Base-by-base conservation (phyloP, 1,284 basidiomycete genomes). In the Neonothopanus nambi region DNA sequence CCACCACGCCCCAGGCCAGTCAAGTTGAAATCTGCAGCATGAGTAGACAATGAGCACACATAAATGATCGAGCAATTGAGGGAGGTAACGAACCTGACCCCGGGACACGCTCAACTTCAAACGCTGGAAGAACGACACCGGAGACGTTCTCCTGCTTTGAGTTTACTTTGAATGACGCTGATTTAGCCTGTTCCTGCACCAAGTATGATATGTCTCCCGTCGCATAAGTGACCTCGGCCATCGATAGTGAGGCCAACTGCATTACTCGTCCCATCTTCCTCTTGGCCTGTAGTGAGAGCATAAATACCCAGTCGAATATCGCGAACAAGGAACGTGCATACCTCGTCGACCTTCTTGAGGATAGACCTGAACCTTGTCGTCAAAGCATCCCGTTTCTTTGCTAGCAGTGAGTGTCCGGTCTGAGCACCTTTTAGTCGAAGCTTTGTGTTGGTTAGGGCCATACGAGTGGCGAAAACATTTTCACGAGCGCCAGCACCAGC, bases 211-310 rank as follows among this genome's bases (percentile, higher is more conserved):
- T 98, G 67, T 99, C 96, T 58, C 95, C 95, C 5, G 96, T 97
- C 33, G 95, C 87, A 73, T 99, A 99, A 24, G 93, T 95, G 57
- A 99, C 97, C 71, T 99, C 97, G 1, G 97, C 97, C 71, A 99
- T 88, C 39, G 93, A 96, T 80, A 99, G 98, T 42, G 95, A 97
- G 15, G 97, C 97, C 48, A 97, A 80, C 70, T 99, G 97, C 87
- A 99, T 97, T 26, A 99, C 95, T 59, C 90, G 81, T 37, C 97
- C 97, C 97, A 99, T 99, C 77, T 98, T 95, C 56, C 95, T 86
- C 73, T 99, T 99, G 15, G 97, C 96, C 93, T 95, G 41, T 15
- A 36, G 39, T 9, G 8, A 33, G 13, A 26, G 20, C 21, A 21
- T 24, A 28, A 11, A 18, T 28, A 7, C n/a, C n/a, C n/a, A 36